phyloP scores from a whole-genome alignment of 1,284 basidiomycete genomes.

The Lentinus polychrous region DNA sequence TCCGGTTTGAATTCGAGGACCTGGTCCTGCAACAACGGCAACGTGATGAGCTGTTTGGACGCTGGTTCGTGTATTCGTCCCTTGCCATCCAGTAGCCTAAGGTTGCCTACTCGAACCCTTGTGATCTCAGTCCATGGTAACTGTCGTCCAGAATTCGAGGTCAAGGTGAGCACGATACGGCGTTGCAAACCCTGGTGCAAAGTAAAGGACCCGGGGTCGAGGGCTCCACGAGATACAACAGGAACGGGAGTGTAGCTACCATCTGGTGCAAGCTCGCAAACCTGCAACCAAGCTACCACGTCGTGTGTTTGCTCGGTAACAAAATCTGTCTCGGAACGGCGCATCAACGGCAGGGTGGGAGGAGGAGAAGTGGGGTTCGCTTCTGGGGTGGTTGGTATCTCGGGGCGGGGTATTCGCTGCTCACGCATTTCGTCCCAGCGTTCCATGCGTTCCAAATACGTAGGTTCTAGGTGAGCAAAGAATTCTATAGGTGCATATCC shows the following conservation, averaged over 20 bases:
- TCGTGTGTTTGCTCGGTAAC: constrained; percentile 87
- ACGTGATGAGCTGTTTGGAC: constrained; percentile 58
- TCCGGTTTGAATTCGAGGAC: constrained; percentile 70
- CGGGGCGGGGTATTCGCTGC: constrained; percentile 34
- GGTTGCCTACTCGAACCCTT: constrained; percentile 74
- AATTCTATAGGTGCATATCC: constrained; percentile 84
- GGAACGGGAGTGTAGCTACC: constrained; percentile 84
- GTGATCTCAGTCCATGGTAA: constrained; percentile 82
- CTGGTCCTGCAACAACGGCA: constrained; percentile 72
- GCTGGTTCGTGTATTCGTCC: constrained; percentile 75
- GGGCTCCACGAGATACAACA: constrained; percentile 68
- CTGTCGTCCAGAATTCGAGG: constrained; percentile 85
- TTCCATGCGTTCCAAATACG: constrained; percentile 83
- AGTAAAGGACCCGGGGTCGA: constrained; percentile 84
- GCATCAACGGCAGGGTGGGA: constrained; percentile 62
- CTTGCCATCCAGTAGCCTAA: constrained; percentile 80
- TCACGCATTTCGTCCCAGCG: constrained; percentile 89
- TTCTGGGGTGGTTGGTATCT: constrained; percentile 7
- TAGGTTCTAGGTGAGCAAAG: constrained; percentile 74
- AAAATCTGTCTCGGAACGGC: constrained; percentile 88
- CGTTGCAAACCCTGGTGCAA: constrained; percentile 93
- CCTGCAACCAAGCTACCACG: constrained; percentile 78
- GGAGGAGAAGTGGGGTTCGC: constrained; percentile 20
- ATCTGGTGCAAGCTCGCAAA: constrained; percentile 81
- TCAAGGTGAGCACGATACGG: constrained; percentile 69